These are phyloP conservation scores for Hypoxylon sp. DNA, from an alignment of 2,329 filamentous ascomycete genomes.

Conservation along the genomic window DNA sequence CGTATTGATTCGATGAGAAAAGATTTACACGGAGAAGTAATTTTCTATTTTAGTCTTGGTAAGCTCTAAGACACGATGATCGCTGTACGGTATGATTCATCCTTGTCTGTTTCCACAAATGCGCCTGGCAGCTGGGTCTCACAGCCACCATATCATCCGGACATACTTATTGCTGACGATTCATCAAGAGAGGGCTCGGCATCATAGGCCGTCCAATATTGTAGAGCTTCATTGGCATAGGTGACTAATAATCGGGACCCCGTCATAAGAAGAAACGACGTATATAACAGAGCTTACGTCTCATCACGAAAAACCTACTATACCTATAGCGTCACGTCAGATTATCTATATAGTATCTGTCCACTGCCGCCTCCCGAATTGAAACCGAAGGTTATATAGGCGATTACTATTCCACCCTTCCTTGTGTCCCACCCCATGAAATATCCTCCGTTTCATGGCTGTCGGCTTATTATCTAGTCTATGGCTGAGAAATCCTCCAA, in stretches of 20 bases:
- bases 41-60: slow-evolving; percentile 34
- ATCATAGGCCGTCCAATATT: background rate
- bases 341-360: background rate
- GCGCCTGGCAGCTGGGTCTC: slow-evolving; percentile 17
- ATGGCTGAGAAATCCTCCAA: background rate
- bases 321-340: background rate
- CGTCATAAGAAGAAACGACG: background rate
- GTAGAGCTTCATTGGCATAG: background rate
- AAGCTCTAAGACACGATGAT: slow-evolving; percentile 17
- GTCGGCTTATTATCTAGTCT: background rate
- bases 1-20: background rate
- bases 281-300: background rate
- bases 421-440: background rate
- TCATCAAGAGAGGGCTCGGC: background rate
- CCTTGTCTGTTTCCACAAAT: slow-evolving; percentile 9
- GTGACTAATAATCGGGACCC: background rate
- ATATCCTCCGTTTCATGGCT: background rate
- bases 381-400: background rate
- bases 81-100: slow-evolving; percentile 10
- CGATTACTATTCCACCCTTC: background rate
- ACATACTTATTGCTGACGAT: background rate
- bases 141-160: slow-evolving; percentile 4
- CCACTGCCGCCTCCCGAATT: background rate
- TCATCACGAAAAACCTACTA: background rate
- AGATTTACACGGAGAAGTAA: background rate